These are phyloP conservation scores for Aeschynomene evenia DNA, from an alignment of 306 rosid species.

Conservation along the genomic window DNA sequence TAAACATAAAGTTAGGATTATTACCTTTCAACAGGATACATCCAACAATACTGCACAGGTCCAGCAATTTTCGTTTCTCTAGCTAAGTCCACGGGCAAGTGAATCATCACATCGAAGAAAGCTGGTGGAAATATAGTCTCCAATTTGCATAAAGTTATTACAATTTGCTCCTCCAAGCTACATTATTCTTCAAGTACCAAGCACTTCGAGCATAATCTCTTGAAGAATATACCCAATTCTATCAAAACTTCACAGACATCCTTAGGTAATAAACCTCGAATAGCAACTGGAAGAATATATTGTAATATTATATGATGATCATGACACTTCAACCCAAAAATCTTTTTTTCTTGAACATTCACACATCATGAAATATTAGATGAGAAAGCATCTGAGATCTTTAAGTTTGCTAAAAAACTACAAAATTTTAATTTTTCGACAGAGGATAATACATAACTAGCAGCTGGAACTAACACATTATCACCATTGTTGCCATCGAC, in stretches of 20 bases:
- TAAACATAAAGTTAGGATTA: neutral
- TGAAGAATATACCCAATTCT: too few species aligned
- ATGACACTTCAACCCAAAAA: neutral
- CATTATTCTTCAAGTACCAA: too few species aligned
- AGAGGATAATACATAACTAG: neutral
- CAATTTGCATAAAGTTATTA: neutral
- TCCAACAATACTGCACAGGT: neutral
- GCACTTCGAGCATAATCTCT: too few species aligned
- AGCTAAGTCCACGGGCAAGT: neutral
- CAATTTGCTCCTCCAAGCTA: neutral
- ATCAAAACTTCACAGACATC: too few species aligned
- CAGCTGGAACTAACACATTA: neutral
- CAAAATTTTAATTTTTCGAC: neutral
- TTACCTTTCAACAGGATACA: conserved; percentile 16
- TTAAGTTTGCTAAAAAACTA: neutral
- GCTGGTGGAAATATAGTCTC: neutral
- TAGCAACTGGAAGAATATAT: too few species aligned
- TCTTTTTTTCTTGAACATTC: neutral
- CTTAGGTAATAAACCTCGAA: too few species aligned
- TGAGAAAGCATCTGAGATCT: neutral
- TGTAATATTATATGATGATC: too few species aligned
- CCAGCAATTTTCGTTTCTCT: neutral
- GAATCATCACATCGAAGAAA: neutral
- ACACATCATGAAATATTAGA: neutral
- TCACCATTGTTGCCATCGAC: neutral